These are phyloP conservation scores for Ceratorhiza oryzae-sativae DNA, from an alignment of 1,284 basidiomycete species.

Conservation along the genomic window DNA sequence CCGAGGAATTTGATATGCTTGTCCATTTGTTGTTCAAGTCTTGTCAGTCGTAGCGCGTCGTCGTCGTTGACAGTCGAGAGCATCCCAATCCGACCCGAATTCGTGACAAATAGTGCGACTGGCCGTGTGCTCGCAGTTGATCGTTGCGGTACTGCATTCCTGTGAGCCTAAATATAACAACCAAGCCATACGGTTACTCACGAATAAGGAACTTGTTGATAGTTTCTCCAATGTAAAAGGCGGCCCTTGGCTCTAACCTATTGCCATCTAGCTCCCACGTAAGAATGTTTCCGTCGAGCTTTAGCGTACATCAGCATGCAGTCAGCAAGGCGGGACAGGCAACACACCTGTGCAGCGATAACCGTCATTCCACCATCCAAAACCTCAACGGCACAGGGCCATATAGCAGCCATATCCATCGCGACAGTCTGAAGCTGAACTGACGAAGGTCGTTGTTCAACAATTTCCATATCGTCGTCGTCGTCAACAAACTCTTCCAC, in stretches of 20 bases:
- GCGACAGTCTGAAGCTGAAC: slow-evolving; percentile 66
- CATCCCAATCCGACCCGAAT: slow-evolving; percentile 82
- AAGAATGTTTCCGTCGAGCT: slow-evolving; percentile 80
- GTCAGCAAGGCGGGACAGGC: neutral
- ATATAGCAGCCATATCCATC: slow-evolving; percentile 79
- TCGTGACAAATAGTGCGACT: slow-evolving; percentile 70
- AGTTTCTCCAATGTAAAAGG: slow-evolving; percentile 71
- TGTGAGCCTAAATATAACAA: neutral
- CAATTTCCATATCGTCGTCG: slow-evolving; percentile 47
- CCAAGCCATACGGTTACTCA: slow-evolving; percentile 46
- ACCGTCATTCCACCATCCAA: slow-evolving; percentile 62
- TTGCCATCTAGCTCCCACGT: slow-evolving; percentile 64
- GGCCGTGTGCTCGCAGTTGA: slow-evolving; percentile 59
- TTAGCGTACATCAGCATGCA: slow-evolving; percentile 1
- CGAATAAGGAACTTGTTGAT: slow-evolving; percentile 74
- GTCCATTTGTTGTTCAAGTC: slow-evolving; percentile 80
- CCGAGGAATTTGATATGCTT: slow-evolving; percentile 63
- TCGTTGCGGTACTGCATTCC: slow-evolving; percentile 29
- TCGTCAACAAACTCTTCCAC: neutral
- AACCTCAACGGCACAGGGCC: slow-evolving; percentile 68
- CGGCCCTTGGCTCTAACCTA: slow-evolving; percentile 66
- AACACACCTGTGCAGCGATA: slow-evolving; percentile 77
- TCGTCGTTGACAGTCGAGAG: slow-evolving; percentile 68
- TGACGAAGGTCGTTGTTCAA: slow-evolving; percentile 49
- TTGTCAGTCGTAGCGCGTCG: slow-evolving; percentile 70